Evolutionary conservation across 169 alveolate species (phyloP).

Genomic region (Amoebophrya sp.): DNA sequence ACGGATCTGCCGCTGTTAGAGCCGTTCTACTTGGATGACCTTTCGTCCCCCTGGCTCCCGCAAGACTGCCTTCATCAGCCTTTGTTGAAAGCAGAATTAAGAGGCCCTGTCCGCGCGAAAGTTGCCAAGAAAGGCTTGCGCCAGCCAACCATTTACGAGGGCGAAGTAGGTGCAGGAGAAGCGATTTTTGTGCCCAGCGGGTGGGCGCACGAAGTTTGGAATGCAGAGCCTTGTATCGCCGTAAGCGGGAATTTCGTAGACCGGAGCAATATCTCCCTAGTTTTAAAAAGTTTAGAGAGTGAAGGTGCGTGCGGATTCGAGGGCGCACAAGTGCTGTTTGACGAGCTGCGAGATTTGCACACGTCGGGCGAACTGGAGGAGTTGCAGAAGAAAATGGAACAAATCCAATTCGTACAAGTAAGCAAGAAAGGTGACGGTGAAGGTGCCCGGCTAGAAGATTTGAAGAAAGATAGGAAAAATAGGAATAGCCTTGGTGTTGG

Average conservation of each 20-base stretch:
- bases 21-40: not conserved
- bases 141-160: too few species aligned
- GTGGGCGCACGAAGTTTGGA: not conserved
- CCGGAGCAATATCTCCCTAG: not conserved
- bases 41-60: not conserved
- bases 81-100: too few species aligned
- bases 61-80: too few species aligned
- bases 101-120: too few species aligned
- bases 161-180: not conserved
- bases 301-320: not conserved
- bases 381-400: not conserved
- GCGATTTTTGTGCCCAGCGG: conserved; percentile 17
- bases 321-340: not conserved
- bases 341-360: not conserved
- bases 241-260: not conserved
- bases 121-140: too few species aligned
- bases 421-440: too few species aligned
- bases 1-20: not conserved
- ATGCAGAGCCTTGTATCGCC: not conserved
- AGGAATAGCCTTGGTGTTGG: too few species aligned
- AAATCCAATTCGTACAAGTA: too few species aligned
- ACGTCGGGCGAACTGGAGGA: too few species aligned
- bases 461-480: too few species aligned
- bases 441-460: too few species aligned
- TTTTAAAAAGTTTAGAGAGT: not conserved